phyloP scores from a whole-genome alignment of 441 rosid genomes.

The Mallotus repandus region DNA sequence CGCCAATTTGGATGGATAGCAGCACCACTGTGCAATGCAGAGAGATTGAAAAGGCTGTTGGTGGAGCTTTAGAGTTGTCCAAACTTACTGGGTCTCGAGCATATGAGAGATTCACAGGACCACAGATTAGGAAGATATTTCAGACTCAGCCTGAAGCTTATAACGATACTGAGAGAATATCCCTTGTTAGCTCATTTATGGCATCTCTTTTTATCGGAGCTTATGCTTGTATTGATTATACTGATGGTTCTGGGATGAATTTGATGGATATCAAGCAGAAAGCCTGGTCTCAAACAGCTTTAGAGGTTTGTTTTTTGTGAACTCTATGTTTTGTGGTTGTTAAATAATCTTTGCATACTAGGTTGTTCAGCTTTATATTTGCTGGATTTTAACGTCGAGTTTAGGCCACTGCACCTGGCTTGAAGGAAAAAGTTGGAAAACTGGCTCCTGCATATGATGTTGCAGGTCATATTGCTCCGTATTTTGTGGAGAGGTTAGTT shows the following conservation, averaged over 20 bases:
- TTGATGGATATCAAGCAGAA: slow-evolving; percentile 80
- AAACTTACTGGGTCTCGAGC: slow-evolving; percentile 75
- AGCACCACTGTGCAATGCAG: slow-evolving; percentile 77
- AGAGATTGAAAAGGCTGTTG: slow-evolving; percentile 85
- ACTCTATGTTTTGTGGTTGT: background rate
- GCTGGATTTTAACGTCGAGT: slow-evolving; percentile 15
- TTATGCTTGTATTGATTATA: slow-evolving; percentile 78
- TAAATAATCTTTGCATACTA: slow-evolving; percentile 3
- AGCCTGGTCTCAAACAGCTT: slow-evolving; percentile 59
- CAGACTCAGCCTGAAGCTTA: slow-evolving; percentile 44
- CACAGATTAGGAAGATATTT: slow-evolving; percentile 75
- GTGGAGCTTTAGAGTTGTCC: slow-evolving; percentile 78
- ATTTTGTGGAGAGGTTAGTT: slow-evolving; percentile 79
- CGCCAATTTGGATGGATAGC: slow-evolving; percentile 95
- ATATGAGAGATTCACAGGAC: slow-evolving; percentile 81
- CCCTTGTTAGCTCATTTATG: slow-evolving; percentile 94
- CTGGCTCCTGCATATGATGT: slow-evolving; percentile 85
- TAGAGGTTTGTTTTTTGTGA: slow-evolving; percentile 51
- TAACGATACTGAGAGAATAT: slow-evolving; percentile 67
- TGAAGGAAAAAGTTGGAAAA: slow-evolving; percentile 81
- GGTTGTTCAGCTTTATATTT: background rate
- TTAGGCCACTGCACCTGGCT: slow-evolving; percentile 78
- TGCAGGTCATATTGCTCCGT: slow-evolving; percentile 73
- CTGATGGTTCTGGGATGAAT: slow-evolving; percentile 97
- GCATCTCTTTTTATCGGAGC: slow-evolving; percentile 71